phyloP scores from a whole-genome alignment of 495 filamentous ascomycete genomes.

The Aspergillus campestris region DNA sequence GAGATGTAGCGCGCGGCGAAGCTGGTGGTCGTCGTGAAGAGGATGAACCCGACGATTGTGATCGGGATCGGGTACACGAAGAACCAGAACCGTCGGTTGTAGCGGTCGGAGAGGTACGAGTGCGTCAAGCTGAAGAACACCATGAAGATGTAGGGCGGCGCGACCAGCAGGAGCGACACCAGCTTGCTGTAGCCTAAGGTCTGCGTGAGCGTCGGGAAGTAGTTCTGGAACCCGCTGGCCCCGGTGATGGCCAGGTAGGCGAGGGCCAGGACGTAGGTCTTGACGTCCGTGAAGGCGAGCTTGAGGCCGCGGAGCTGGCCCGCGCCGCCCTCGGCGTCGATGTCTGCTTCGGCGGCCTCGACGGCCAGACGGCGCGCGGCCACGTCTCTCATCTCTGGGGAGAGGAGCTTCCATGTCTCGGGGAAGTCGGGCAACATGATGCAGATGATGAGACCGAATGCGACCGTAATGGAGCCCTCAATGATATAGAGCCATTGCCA shows the following conservation, averaged over 20 bases:
- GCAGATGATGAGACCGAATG: constrained; percentile 19
- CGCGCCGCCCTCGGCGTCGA: constrained; percentile 28
- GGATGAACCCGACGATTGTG: constrained; percentile 27
- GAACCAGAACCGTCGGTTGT: constrained; percentile 33
- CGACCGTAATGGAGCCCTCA: constrained; percentile 21
- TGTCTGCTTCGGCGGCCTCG: constrained; percentile 24
- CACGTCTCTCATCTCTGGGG: constrained; percentile 27
- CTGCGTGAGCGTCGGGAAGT: constrained; percentile 35
- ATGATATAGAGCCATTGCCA: constrained; percentile 42
- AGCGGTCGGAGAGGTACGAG: constrained; percentile 23
- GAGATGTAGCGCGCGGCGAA: constrained; percentile 33
- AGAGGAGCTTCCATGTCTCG: constrained; percentile 27
- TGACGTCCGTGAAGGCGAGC: constrained; percentile 32
- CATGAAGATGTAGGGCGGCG: constrained; percentile 39
- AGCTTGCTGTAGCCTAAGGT: constrained; percentile 28
- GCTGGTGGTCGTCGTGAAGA: constrained; percentile 28
- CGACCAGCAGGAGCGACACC: constrained; percentile 32
- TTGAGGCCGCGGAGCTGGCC: constrained; percentile 28
- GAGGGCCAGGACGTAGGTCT: constrained; percentile 29
- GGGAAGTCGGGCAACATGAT: constrained; percentile 31
- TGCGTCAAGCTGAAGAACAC: constrained; percentile 27
- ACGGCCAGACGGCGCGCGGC: constrained; percentile 31
- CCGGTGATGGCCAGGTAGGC: constrained; percentile 31
- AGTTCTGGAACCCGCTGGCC: constrained; percentile 33
- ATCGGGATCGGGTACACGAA: constrained; percentile 31